Conservation (phyloP, 495 filamentous ascomycete species). For the Aspergillus campestris region DNA sequence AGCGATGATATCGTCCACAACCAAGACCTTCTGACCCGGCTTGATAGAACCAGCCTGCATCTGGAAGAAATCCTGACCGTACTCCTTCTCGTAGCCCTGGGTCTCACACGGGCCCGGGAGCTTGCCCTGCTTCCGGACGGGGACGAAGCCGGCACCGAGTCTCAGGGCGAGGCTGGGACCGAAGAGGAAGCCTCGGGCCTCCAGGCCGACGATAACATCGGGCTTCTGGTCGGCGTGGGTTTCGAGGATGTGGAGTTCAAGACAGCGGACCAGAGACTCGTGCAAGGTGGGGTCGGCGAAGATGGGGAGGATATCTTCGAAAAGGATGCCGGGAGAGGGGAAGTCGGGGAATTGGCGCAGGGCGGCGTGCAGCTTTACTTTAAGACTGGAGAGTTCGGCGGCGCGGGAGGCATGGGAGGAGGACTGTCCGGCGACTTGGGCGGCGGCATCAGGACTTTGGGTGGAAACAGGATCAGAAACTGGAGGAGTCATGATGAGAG, state of each 20-base stretch:
- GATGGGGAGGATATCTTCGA: constrained; percentile 97
- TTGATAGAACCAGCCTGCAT: constrained; percentile 82
- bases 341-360: constrained; percentile 86
- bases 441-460: constrained; percentile 34
- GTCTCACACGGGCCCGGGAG: constrained; percentile 81
- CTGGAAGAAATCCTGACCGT: constrained; percentile 93
- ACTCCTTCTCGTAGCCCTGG: constrained; percentile 87
- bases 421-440: constrained; percentile 41
- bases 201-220: constrained; percentile 88
- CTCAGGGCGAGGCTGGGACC: constrained; percentile 83
- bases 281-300: constrained; percentile 77
- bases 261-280: constrained; percentile 67
- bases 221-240: constrained; percentile 48
- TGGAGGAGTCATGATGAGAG: constrained; percentile 52
- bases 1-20: constrained; percentile 97
- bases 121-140: constrained; percentile 94
- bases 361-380: constrained; percentile 59
- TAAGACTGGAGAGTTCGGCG: constrained; percentile 90
- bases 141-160: constrained; percentile 83
- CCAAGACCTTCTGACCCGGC: constrained; percentile 77
- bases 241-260: constrained; percentile 71
- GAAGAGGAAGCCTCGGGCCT: constrained; percentile 93
- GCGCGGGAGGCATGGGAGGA: constrained; percentile 55
- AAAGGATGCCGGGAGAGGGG: constrained; percentile 86
- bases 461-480: constrained; percentile 14